Base-by-base conservation (phyloP, 164 flowering plant species). In the Dillenia suffruticosa region DNA sequence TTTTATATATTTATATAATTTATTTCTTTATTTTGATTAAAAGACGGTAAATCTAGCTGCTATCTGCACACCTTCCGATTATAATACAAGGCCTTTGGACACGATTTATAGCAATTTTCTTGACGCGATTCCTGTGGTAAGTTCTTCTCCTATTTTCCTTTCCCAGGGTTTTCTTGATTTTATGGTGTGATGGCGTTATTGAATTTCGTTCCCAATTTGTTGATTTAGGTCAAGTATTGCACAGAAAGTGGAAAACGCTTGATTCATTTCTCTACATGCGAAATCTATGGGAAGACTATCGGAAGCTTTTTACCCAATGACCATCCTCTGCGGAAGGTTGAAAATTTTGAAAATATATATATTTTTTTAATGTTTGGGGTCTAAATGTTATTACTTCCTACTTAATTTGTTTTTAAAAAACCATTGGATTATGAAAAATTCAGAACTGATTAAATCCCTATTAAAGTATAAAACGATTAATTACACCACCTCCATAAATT, bases 21-120 rank as follows among this genome's bases (percentile, higher is more conserved):
- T 56, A 8, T 47, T 56, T 49, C 0, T 5, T 9, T 24, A 17
- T 57, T 47, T 67, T 54, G 44, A 45, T 14, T 9, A 61, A 56
- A 51, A 78, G 82, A 78, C 71, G 22, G 63, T 75, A 32, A 78
- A 78, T 73, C 75, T 78, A 53, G 82, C 79, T 12, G 81, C 79
- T 57, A 75, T 75, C 48, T 75, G 81, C 54, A 78, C 79, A 40
- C 81, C 81, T 32, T 79, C 77, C 9, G 77, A 78, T 51, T 75
- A 78, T 65, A 78, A 75, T 44, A 75, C 79, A 0, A 70, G 82
- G 9, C 82, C 82, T 7, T 62, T 75, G 11, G 77, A 78, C 53
- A 78, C 79, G 5, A 78, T 78, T 40, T 78, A 70, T 75, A 78
- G 79, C 69, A 78, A 78, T 62, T 78, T 78, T 54, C 65, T 78